Base-by-base conservation (phyloP, 2,329 filamentous ascomycete species). In the Tolypocladium pustulatum region DNA sequence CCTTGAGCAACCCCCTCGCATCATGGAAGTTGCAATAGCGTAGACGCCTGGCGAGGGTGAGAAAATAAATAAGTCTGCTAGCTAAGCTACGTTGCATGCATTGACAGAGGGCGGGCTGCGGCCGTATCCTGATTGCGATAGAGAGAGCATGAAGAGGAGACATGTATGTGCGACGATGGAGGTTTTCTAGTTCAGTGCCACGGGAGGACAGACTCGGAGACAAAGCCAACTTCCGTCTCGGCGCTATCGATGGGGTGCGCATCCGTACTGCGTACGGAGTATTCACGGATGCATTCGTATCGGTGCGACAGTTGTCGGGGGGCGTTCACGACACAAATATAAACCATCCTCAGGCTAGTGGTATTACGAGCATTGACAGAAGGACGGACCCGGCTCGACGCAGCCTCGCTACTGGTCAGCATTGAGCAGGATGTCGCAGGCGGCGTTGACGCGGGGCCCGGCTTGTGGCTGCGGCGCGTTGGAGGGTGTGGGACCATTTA, bases 101-200 rank as follows among this genome's bases (percentile, higher is more conserved):
- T 55, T 40, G 53, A 55, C 27, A 49, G 12, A 3, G 12, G n/a
- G n/a, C n/a, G 40, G 34, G 38, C 22, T 15, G 37, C 51, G 15
- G 51, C 41, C n/a, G n/a, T n/a, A n/a, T 51, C 7, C 27, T 10
- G 46, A 15, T 20, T 20, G 27, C 27, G 27, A 32, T 27, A 30
- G 15, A 15, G 17, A 51, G 27, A 10, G 27, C 27, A 20, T 3
- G 30, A 6, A 6, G 30, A 52, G 49, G 6, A 17, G 32, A 27
- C 27, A 0, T 55, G 3, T 17, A 32, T 9, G 54, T 55, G 54
- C 54, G 27, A 55, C 54, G 25, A 43, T 17, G 22, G 49, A 34
- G 20, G 38, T 55, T 55, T 34, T 55, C 54, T 55, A 55, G 54
- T 37, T 32, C 54, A 43, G 54, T 55, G 54, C 37, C 37, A 55